These are phyloP conservation scores for Xylaria longipes DNA, from an alignment of 495 filamentous ascomycete species.

Conservation along the genomic window DNA sequence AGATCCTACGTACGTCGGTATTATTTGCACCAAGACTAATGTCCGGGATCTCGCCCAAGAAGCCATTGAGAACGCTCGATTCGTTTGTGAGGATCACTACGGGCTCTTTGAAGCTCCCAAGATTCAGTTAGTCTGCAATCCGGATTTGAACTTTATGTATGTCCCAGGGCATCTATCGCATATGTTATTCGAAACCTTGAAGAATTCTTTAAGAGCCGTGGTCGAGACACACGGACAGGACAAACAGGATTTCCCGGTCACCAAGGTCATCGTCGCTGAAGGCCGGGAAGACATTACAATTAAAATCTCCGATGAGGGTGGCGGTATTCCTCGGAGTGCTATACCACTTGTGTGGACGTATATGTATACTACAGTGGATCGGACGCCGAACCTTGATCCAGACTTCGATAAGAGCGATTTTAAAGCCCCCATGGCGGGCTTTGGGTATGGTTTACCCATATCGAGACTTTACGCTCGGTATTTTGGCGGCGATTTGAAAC, in stretches of 20 bases:
- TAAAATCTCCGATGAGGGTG: conserved; percentile 95
- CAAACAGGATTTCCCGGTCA: conserved; percentile 93
- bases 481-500: conserved; percentile 94
- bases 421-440: conserved; percentile 98
- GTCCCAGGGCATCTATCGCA: conserved; percentile 96
- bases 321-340: conserved; percentile 86
- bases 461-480: conserved; percentile 93
- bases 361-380: conserved; percentile 99
- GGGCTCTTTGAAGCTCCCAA: conserved; percentile 97
- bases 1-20: conserved; percentile 93
- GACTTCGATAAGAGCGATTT: conserved; percentile 99
- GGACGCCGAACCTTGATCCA: conserved; percentile 91
- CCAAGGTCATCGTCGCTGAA: conserved; percentile 95
- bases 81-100: conserved; percentile 99
- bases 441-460: conserved; percentile 95
- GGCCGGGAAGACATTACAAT: conserved; percentile 99
- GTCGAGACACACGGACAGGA: conserved; percentile 96
- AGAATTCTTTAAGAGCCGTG: conserved; percentile 95
- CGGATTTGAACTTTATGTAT: conserved; percentile 97
- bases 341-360: conserved; percentile 99
- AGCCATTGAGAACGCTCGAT: conserved; percentile 96
- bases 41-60: conserved; percentile 95
- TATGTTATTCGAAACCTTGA: conserved; percentile 99
- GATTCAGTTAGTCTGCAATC: conserved; percentile 92
- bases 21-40: conserved; percentile 98